These are phyloP conservation scores for Laburnicola sp. DNA, from an alignment of 2,329 filamentous ascomycete genomes.

Conservation along the genomic window DNA sequence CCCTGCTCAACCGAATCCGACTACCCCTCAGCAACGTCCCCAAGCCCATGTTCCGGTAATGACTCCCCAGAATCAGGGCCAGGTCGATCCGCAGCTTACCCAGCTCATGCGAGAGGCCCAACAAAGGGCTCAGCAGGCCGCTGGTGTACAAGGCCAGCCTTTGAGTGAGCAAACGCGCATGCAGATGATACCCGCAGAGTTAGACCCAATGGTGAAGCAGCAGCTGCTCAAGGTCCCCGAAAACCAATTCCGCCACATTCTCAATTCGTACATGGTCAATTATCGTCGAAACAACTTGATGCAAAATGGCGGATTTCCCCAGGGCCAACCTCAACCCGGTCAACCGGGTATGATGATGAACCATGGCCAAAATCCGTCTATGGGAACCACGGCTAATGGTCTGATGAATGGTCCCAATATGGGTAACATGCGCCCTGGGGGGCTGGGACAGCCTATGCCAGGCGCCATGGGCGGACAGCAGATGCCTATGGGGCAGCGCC, in stretches of 20 bases:
- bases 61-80: conserved; percentile 34
- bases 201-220: conserved; percentile 34
- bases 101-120: conserved; percentile 42
- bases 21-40: conserved; percentile 41
- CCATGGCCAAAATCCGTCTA: conserved; percentile 26
- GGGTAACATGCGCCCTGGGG: conserved; percentile 25
- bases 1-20: conserved; percentile 47
- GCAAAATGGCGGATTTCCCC: conserved; percentile 26
- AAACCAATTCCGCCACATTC: conserved; percentile 34
- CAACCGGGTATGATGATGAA: conserved; percentile 40
- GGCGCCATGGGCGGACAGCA: conserved; percentile 28
- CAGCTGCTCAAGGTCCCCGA: conserved; percentile 43
- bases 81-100: conserved; percentile 33
- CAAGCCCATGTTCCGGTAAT: conserved; percentile 42
- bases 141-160: conserved; percentile 31
- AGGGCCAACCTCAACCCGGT: conserved; percentile 22
- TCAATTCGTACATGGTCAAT: conserved; percentile 29
- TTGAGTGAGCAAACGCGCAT: conserved; percentile 39
- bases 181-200: conserved; percentile 36
- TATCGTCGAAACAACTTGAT: conserved; percentile 28
- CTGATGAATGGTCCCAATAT: conserved; percentile 37
- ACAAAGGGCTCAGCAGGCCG: conserved; percentile 34
- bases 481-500: conserved; percentile 32
- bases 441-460: conserved; percentile 35
- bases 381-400: conserved; percentile 27